A percentile compares a stretch with the other conserved stretches of the same genome.
These are phyloP conservation scores for Diutina mesorugosa DNA, from an alignment of 1,139 yeast genomes.

Conservation along the genomic window DNA sequence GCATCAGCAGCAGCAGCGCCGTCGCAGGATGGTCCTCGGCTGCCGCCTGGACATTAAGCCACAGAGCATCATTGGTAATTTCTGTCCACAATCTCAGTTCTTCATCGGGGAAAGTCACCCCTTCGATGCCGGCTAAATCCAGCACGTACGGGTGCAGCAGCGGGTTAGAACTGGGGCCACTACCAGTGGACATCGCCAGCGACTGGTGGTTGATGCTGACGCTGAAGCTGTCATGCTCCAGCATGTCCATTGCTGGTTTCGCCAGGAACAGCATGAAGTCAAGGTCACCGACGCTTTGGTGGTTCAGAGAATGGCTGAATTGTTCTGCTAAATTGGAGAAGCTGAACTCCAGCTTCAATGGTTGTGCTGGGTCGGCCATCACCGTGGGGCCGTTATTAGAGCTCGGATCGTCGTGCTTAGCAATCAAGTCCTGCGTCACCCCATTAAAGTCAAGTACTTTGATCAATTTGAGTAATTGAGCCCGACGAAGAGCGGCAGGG, in stretches of 20 bases:
- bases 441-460: conserved; percentile 58
- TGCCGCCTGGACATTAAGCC: conserved; percentile 26
- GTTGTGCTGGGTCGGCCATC: not conserved
- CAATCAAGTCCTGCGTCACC: conserved; percentile 41
- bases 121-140: conserved; percentile 31
- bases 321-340: not conserved
- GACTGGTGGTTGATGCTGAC: not conserved
- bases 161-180: not conserved
- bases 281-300: not conserved
- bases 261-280: not conserved
- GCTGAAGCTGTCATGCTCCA: not conserved
- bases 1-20: not conserved
- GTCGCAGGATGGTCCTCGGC: not conserved
- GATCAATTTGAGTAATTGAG: conserved; percentile 55
- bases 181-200: not conserved
- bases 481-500: conserved; percentile 65
- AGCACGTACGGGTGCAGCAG: not conserved
- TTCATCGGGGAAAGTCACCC: conserved; percentile 28
- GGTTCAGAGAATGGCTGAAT: not conserved
- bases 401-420: conserved; percentile 39
- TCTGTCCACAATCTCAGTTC: conserved; percentile 67
- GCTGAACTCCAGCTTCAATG: not conserved
- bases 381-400: not conserved
- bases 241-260: not conserved
- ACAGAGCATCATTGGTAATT: conserved; percentile 60